phyloP scores from a whole-genome alignment of 2,329 filamentous ascomycete genomes.

The Erysiphe pulchra region DNA sequence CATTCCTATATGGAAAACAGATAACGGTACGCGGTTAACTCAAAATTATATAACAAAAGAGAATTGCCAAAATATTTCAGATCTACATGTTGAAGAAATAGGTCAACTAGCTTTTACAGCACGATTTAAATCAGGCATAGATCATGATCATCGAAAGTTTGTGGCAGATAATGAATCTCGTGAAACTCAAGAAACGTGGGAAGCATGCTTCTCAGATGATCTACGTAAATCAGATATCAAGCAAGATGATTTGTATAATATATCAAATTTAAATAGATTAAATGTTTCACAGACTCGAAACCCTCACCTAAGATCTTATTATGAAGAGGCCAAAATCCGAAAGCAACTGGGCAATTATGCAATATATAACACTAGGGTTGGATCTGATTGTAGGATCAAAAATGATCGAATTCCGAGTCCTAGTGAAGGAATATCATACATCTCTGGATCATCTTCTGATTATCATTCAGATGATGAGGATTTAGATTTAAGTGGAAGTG shows the following conservation, averaged over 20 bases:
- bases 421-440: background rate
- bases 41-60: conserved; percentile 81
- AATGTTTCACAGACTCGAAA: conserved; percentile 29
- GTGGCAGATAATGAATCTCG: conserved; percentile 68
- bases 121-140: conserved; percentile 72
- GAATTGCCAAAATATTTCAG: conserved; percentile 43
- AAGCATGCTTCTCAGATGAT: conserved; percentile 71
- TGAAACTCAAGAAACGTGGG: conserved; percentile 88
- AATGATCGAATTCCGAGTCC: background rate
- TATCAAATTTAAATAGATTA: conserved; percentile 56
- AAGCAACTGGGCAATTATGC: background rate
- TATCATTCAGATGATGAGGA: conserved; percentile 1
- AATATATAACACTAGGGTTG: background rate
- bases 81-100: conserved; percentile 52
- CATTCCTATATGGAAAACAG: conserved; percentile 74
- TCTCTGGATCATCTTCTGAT: background rate
- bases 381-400: no score
- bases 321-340: background rate
- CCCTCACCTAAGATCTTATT: no score
- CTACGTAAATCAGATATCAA: conserved; percentile 47
- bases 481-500: conserved; percentile 5
- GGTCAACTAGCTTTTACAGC: conserved; percentile 60
- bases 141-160: conserved; percentile 62
- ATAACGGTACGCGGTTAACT: conserved; percentile 46
- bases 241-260: conserved; percentile 43